Base-by-base conservation (phyloP, 2,329 filamentous ascomycete species). In the Colletotrichum sp. region DNA sequence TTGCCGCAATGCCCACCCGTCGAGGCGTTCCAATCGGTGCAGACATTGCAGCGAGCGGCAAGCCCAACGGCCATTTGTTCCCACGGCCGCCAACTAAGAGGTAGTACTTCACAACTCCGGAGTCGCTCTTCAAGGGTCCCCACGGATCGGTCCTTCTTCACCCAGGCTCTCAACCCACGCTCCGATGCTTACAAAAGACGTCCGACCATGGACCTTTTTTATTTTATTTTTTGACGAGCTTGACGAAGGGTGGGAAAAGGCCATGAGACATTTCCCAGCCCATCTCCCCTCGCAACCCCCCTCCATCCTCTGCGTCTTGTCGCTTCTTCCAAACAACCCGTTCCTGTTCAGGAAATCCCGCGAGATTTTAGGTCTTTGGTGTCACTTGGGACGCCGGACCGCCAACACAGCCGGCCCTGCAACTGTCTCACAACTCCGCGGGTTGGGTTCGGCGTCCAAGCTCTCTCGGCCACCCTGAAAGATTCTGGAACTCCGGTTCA, bases 11-110 rank as follows among this genome's bases (percentile, higher is more conserved):
- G 74, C 59, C 74, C 74, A 76, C 74, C 34, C 52, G 8, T 30
- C 59, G 73, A 76, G 64, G 74, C 74, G 74, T 76, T 69, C 74
- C 74, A 76, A 76, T 76, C 74, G 74, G 49, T 74, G 70, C 28
- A 60, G 70, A 26, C 62, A 28, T 60, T 69, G 70, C 28, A 60
- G 70, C 57, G 66, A 28, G 55, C 44, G 52, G 69, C 69, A 49
- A 59, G 26, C 34, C 62, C 68, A 44, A 18, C 63, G 63, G 68
- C n/a, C 69, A 65, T 68, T 52, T 68, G 68, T 68, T 76, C 63
- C 73, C 57, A 68, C 64, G 32, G 21, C 57, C 39, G 49, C 73
- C 32, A 64, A 59, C 64, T 18, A 52, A 26, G n/a, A 34, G 68
- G 39, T 24, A 74, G 28, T n/a, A 52, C 44, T 52, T 26, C 16